phyloP scores from a whole-genome alignment of 768 basidiomycete genomes.

The Suillus hirtellus region DNA sequence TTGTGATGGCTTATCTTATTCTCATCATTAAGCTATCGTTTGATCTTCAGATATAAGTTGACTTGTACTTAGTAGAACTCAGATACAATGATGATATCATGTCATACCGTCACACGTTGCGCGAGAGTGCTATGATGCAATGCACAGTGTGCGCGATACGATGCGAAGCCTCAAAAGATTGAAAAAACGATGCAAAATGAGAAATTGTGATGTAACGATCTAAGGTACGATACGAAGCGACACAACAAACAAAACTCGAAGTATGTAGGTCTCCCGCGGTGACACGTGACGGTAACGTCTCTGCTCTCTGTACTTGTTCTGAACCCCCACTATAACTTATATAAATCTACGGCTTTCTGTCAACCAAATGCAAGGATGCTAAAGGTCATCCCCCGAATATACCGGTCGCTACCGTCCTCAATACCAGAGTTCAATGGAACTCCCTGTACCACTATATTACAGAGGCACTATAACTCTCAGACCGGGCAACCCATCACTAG shows the following conservation, averaged over 20 bases:
- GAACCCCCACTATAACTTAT: not conserved
- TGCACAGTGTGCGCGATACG: no score
- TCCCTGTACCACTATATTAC: slow-evolving; percentile 1
- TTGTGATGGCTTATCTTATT: not conserved
- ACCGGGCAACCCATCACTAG: slow-evolving; percentile 9
- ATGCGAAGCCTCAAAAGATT: no score
- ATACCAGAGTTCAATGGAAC: slow-evolving; percentile 3
- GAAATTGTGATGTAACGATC: no score
- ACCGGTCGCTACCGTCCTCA: not conserved
- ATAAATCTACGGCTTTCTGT: not conserved
- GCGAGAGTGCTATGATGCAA: no score
- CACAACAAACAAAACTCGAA: no score
- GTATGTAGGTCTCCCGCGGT: not conserved
- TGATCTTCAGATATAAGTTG: no score
- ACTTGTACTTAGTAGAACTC: no score
- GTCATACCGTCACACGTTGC: no score
- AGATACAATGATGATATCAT: no score
- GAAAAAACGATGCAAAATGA: no score
- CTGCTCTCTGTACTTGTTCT: not conserved
- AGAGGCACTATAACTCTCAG: slow-evolving; percentile 1
- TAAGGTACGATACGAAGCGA: no score
- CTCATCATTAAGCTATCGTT: not conserved
- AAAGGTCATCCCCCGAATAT: not conserved
- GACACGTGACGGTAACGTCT: not conserved
- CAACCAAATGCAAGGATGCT: slow-evolving; percentile 3